A percentile compares a stretch with the other conserved stretches of the same genome.
Evolutionary conservation across 2,329 filamentous ascomycete species (phyloP).

Genomic region (Fusarium fujikuroi): DNA sequence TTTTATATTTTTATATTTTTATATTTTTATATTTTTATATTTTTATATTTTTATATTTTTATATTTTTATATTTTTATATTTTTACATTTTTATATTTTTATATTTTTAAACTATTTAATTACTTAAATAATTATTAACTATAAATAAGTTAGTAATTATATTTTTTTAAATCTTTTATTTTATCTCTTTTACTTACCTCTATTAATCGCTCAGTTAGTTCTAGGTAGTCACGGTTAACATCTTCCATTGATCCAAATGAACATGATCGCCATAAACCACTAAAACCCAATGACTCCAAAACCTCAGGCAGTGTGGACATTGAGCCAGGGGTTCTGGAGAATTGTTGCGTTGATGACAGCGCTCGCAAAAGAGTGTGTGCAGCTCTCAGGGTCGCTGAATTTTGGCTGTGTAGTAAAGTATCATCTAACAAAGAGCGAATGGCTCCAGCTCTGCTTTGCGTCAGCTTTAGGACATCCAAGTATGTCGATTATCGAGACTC

Average conservation of each 20-base stretch:
- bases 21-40: no score
- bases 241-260: conserved; percentile 59
- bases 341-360: conserved; percentile 64
- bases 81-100: background rate
- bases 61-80: background rate
- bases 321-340: conserved; percentile 60
- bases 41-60: no score
- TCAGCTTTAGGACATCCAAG: background rate
- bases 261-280: conserved; percentile 69
- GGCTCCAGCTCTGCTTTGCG: conserved; percentile 60
- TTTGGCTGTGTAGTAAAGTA: conserved; percentile 71
- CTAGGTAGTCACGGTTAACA: conserved; percentile 51
- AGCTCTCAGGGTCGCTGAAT: conserved; percentile 66
- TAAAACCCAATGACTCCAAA: conserved; percentile 70
- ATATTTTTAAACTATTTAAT: background rate
- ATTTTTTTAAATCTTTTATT: background rate
- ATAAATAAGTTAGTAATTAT: background rate
- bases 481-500: conserved; percentile 46
- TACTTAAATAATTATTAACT: background rate
- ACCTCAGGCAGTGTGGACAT: conserved; percentile 61
- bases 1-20: no score
- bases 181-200: conserved; percentile 56
- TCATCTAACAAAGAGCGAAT: conserved; percentile 70
- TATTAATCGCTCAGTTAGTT: conserved; percentile 69
- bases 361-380: conserved; percentile 70